Evolutionary conservation across 169 alveolate species (phyloP).

Genomic region (Eimeria acervulina): DNA sequence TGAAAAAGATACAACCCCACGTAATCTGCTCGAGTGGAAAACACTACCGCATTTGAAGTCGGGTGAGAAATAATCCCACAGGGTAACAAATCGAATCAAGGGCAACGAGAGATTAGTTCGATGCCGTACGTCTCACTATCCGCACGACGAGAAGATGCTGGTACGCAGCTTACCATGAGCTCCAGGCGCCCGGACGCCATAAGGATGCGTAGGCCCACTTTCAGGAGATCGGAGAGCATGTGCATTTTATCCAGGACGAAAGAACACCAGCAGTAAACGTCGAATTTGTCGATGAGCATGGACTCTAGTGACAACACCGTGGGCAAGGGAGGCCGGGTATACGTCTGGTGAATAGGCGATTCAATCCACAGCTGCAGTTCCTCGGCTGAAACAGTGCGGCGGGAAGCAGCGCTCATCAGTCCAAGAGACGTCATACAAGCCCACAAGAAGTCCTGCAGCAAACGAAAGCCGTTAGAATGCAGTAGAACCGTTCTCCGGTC

Average conservation of each 20-base stretch:
- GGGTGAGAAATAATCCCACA: too few species aligned
- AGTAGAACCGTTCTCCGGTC: background rate
- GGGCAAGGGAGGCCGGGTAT: slow-evolving; percentile 88
- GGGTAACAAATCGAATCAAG: background rate
- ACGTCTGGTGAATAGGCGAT: slow-evolving; percentile 85
- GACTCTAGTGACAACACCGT: slow-evolving; percentile 88
- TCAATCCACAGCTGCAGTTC: slow-evolving; percentile 64
- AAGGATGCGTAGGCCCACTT: slow-evolving; percentile 88
- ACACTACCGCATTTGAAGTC: too few species aligned
- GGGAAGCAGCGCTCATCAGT: slow-evolving; percentile 62
- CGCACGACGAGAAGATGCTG: background rate
- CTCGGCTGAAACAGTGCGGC: slow-evolving; percentile 53
- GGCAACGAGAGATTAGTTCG: too few species aligned
- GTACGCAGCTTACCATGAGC: slow-evolving; percentile 65
- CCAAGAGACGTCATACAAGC: slow-evolving; percentile 80
- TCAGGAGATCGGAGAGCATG: slow-evolving; percentile 91
- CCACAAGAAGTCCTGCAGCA: slow-evolving; percentile 73
- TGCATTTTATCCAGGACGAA: slow-evolving; percentile 91
- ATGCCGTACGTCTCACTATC: background rate
- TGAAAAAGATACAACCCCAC: slow-evolving; percentile 67
- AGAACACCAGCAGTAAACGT: slow-evolving; percentile 91
- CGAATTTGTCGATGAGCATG: slow-evolving; percentile 89
- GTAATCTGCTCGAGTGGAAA: slow-evolving; percentile 53
- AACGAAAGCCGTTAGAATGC: background rate
- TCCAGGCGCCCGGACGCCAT: slow-evolving; percentile 82